Evolutionary conservation across 2,329 filamentous ascomycete species (phyloP).

Genomic region (Xylaria sp.): DNA sequence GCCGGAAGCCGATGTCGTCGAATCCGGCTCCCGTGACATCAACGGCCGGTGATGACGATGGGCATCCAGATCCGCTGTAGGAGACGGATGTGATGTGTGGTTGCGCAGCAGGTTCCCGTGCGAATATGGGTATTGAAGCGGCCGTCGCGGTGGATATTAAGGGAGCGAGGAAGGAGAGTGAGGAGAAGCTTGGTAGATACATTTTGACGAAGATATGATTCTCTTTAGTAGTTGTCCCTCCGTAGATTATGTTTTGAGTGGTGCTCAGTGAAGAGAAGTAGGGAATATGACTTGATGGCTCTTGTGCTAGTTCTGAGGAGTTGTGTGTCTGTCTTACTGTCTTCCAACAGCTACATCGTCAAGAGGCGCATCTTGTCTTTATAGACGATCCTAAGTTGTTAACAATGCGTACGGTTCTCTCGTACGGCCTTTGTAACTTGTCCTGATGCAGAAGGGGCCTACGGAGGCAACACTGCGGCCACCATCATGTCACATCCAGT

Average conservation of each 20-base stretch:
- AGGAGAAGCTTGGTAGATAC: slow-evolving; percentile 33
- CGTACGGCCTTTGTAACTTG: slow-evolving; percentile 8
- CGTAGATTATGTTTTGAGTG: background rate
- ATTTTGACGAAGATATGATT: slow-evolving; percentile 21
- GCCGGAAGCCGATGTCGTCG: slow-evolving; percentile 45
- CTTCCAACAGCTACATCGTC: slow-evolving; percentile 16
- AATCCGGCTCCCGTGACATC: slow-evolving; percentile 48
- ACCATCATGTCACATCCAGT: slow-evolving; percentile 9
- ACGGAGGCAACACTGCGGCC: slow-evolving; percentile 25
- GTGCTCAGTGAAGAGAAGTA: background rate
- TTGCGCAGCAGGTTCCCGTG: slow-evolving; percentile 41
- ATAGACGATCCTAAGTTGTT: slow-evolving; percentile 25
- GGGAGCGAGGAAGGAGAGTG: slow-evolving; percentile 37
- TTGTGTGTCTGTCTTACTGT: slow-evolving; percentile 12
- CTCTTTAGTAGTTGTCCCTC: slow-evolving; percentile 3
- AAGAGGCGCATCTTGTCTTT: slow-evolving; percentile 30
- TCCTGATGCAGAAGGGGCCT: slow-evolving; percentile 9
- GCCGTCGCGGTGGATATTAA: slow-evolving; percentile 37
- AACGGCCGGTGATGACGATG: slow-evolving; percentile 48
- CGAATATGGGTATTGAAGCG: slow-evolving; percentile 30
- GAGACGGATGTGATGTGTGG: slow-evolving; percentile 49
- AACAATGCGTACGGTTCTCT: slow-evolving; percentile 10
- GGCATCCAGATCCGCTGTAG: slow-evolving; percentile 53
- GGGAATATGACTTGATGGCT: slow-evolving; percentile 9
- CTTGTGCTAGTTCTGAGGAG: slow-evolving; percentile 3